These are phyloP conservation scores for Halophytophthora polymorphica DNA, from an alignment of 352 stramenopile genomes.

Conservation along the genomic window DNA sequence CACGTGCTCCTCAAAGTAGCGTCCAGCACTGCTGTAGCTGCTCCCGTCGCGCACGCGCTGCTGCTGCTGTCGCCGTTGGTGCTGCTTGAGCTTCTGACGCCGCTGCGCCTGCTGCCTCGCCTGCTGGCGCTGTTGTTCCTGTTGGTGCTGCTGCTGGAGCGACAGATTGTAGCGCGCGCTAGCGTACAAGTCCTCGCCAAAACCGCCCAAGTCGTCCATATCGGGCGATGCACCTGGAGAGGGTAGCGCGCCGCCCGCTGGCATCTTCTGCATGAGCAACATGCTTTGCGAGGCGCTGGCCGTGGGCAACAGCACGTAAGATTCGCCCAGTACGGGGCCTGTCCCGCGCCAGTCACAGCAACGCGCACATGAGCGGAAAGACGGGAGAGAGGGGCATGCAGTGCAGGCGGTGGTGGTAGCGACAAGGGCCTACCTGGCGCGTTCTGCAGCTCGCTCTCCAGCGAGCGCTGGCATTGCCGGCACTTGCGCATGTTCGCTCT, in stretches of 20 bases:
- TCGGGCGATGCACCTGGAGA: slow-evolving; percentile 10
- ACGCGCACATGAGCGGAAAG: slow-evolving; percentile 7
- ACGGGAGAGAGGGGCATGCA: neutral
- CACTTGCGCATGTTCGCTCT: slow-evolving; percentile 25
- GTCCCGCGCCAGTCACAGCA: neutral
- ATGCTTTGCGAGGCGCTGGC: slow-evolving; percentile 56
- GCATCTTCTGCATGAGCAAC: slow-evolving; percentile 43
- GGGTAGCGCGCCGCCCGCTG: slow-evolving; percentile 3
- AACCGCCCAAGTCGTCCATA: slow-evolving; percentile 28
- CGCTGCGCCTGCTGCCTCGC: slow-evolving; percentile 18
- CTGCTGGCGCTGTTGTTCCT: slow-evolving; percentile 20
- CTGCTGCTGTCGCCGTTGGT: slow-evolving; percentile 21
- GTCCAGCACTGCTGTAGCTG: slow-evolving; percentile 18
- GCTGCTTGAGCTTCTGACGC: slow-evolving; percentile 20
- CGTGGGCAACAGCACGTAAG: slow-evolving; percentile 72
- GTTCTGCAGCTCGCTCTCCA: slow-evolving; percentile 34
- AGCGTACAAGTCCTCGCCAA: slow-evolving; percentile 35
- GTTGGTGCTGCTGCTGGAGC: slow-evolving; percentile 36
- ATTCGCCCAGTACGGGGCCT: slow-evolving; percentile 52
- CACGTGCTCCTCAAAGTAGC: slow-evolving; percentile 22
- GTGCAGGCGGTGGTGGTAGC: neutral
- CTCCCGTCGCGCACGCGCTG: slow-evolving; percentile 19
- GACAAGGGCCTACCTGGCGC: slow-evolving; percentile 22
- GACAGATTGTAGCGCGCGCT: slow-evolving; percentile 46
- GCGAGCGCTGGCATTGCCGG: slow-evolving; percentile 31